These are phyloP conservation scores for Aspergillus ustus DNA, from an alignment of 2,329 filamentous ascomycete species.

Conservation along the genomic window DNA sequence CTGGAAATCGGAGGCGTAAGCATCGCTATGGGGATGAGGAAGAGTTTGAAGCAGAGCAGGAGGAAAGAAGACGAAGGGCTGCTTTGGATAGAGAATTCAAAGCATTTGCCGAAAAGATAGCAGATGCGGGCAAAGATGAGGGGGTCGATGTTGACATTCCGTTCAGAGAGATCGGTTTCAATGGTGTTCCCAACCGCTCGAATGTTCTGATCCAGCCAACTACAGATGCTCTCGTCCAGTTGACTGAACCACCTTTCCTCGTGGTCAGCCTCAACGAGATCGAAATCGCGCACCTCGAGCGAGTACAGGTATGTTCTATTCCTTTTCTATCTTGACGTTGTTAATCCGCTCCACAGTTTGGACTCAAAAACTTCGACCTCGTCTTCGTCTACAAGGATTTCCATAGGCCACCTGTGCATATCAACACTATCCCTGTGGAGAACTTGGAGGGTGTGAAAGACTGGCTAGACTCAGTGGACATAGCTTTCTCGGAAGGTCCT, in stretches of 20 bases:
- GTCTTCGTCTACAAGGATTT: slow-evolving; percentile 99
- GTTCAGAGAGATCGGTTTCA: slow-evolving; percentile 94
- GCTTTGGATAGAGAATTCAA: slow-evolving; percentile 96
- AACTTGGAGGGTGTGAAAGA: slow-evolving; percentile 95
- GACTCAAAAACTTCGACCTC: slow-evolving; percentile 97
- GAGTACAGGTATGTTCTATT: slow-evolving; percentile 65
- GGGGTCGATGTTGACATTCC: slow-evolving; percentile 94
- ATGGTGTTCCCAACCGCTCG: slow-evolving; percentile 92
- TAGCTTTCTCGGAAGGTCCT: slow-evolving; percentile 90
- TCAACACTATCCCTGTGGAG: slow-evolving; percentile 98
- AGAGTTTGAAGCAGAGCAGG: slow-evolving; percentile 97
- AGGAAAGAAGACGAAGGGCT: slow-evolving; percentile 88
- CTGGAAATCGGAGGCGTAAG: slow-evolving; percentile 95
- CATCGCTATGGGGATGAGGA: slow-evolving; percentile 98
- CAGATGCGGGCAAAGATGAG: slow-evolving; percentile 89
- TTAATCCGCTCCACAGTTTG: slow-evolving; percentile 67
- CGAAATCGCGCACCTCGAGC: slow-evolving; percentile 92
- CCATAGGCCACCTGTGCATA: slow-evolving; percentile 82
- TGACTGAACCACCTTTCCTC: slow-evolving; percentile 96
- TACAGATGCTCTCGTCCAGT: slow-evolving; percentile 94
- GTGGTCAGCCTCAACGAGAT: slow-evolving; percentile 95
- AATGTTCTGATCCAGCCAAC: slow-evolving; percentile 96
- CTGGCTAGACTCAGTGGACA: slow-evolving; percentile 94
- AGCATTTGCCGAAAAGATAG: slow-evolving; percentile 94
- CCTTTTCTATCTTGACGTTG: not conserved